These are phyloP conservation scores for Calonectria leucothoes DNA, from an alignment of 2,329 filamentous ascomycete species.

Conservation along the genomic window DNA sequence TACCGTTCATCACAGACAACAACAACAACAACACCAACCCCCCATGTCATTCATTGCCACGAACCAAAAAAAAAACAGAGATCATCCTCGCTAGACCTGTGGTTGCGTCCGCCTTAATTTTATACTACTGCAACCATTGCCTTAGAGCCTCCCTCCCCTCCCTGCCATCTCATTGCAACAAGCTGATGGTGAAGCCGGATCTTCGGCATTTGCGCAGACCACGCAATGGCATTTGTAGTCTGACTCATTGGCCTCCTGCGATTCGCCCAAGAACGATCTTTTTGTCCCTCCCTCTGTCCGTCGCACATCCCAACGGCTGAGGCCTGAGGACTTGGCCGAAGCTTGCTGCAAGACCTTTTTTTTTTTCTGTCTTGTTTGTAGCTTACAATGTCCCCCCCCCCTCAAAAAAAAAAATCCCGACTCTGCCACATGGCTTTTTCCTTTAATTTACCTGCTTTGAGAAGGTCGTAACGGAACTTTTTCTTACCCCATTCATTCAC, in stretches of 20 bases:
- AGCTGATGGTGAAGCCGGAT: slow-evolving; percentile 16
- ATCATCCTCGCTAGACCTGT: background rate
- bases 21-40: too few species aligned
- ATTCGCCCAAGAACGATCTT: background rate
- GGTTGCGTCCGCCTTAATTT: background rate
- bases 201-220: slow-evolving; percentile 8
- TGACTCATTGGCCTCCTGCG: background rate
- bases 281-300: background rate
- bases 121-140: background rate
- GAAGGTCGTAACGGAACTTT: slow-evolving; percentile 37
- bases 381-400: too few species aligned
- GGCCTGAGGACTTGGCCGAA: background rate
- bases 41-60: background rate
- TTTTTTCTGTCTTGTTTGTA: too few species aligned
- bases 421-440: background rate
- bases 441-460: slow-evolving; percentile 32
- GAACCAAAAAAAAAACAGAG: background rate
- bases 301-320: background rate
- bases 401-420: too few species aligned
- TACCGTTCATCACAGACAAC: slow-evolving; percentile 9
- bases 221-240: background rate
- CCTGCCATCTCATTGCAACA: background rate
- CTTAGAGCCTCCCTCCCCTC: background rate
- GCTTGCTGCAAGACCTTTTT: background rate
- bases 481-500: too few species aligned